Percentiles rank a stretch among this genome's conserved stretches.
Evolutionary conservation across 1,139 yeast genomes (phyloP).

Genomic region (Tardiomyces blankii): DNA sequence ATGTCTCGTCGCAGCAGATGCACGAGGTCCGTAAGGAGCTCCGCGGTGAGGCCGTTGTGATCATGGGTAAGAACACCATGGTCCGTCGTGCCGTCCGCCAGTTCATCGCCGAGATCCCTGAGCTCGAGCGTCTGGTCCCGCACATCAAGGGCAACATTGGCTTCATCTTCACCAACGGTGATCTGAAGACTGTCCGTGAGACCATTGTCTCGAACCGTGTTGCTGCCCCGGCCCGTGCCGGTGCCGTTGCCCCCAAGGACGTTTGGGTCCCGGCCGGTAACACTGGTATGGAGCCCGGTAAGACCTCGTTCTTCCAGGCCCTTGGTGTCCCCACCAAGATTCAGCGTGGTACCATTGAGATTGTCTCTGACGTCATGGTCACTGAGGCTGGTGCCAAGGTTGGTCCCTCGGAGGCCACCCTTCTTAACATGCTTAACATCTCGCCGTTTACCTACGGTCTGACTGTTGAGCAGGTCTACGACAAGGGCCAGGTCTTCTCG

Average conservation of each 20-base stretch:
- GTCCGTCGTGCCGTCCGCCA: conserved; percentile 99
- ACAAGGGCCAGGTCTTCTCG: conserved; percentile 97
- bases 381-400: conserved; percentile 77
- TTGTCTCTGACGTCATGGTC: conserved; percentile 93
- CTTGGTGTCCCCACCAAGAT: conserved; percentile 99
- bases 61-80: conserved; percentile 99
- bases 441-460: conserved; percentile 99
- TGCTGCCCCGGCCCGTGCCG: conserved; percentile 99
- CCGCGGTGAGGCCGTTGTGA: conserved; percentile 88
- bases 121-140: conserved; percentile 90
- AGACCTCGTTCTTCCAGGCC: conserved; percentile 99
- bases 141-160: conserved; percentile 97
- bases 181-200: conserved; percentile 88
- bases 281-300: conserved; percentile 99
- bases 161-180: conserved; percentile 97
- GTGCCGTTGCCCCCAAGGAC: conserved; percentile 98
- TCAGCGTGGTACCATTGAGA: conserved; percentile 99
- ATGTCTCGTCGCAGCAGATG: conserved; percentile 99
- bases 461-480: conserved; percentile 93
- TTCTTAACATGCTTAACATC: conserved; percentile 98
- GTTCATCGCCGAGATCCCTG: conserved; percentile 88
- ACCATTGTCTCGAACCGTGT: conserved; percentile 82
- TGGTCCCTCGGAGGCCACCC: conserved; percentile 99
- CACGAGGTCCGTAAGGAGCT: conserved; percentile 97
- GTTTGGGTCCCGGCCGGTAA: conserved; percentile 98